Base-by-base conservation (phyloP, 2,329 filamentous ascomycete species). In the Talaromyces marneffei region DNA sequence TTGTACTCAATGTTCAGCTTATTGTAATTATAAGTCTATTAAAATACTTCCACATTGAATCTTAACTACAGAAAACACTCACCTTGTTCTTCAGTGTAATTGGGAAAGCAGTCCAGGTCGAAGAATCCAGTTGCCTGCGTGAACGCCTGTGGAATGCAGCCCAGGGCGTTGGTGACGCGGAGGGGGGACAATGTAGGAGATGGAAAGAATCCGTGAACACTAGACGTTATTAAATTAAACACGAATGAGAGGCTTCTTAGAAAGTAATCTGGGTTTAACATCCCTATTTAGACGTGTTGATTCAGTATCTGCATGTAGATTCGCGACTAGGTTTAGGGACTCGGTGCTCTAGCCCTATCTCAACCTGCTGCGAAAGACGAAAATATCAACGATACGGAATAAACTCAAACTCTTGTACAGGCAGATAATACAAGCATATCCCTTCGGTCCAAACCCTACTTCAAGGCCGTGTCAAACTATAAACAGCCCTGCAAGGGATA, bases 101-200 rank as follows among this genome's bases (percentile, higher is more conserved):
- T 35, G 48, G 23, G 29, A 10, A 23, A 40, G 20, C 16, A 60
- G 37, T 4, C 35, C 8, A 8, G 27, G 33, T 42, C 31, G 48
- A 56, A 50, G 60, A 59, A 62, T 59, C 39, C 40, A 40, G 56
- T 62, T 62, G 56, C 60, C 48, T 20, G 37, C 20, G 46, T 50
- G 56, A 62, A 52, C 23, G 3, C 14, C 16, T 27, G 18, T 53
- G 60, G 60, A 61, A 61, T 61, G 60, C 37, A 20, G 31, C 46
- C 10, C 42, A 42, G 8, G 31, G 27, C 9, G 29, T 20, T 33
- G 27, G 27, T 10, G 54, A 58, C 46, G 46, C 53, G 54, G 18
- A 53, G 4, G 53, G 35, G n/a, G 44, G 44, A 18, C 23, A 50
- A 48, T 58, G 42, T 20, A 58, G 42, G 20, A 44, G 55, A 57